Conservation (phyloP, 2,329 filamentous ascomycete genomes). For the Verticillium nonalfalfae region DNA sequence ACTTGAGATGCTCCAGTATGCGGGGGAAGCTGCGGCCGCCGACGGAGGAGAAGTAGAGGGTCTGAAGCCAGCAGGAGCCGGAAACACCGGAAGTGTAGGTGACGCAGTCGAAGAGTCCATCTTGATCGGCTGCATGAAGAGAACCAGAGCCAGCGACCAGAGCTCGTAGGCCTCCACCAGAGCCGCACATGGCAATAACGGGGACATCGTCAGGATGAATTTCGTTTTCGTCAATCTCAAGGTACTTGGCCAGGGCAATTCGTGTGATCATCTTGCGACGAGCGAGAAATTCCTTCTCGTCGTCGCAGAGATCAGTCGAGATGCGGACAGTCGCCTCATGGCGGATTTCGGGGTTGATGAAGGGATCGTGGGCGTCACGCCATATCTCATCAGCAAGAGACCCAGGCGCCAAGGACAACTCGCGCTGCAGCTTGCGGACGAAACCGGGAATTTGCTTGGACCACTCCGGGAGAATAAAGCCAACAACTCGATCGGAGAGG, state of each 20-base stretch:
- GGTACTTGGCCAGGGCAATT: constrained; percentile 73
- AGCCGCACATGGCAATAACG: constrained; percentile 88
- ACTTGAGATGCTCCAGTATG: constrained; percentile 80
- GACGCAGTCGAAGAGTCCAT: constrained; percentile 85
- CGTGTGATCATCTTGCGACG: constrained; percentile 64
- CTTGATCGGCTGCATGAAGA: constrained; percentile 74
- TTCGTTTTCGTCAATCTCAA: constrained; percentile 69
- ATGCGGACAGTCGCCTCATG: constrained; percentile 78
- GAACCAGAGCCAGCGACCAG: constrained; percentile 88
- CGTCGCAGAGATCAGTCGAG: constrained; percentile 71
- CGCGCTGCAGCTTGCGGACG: constrained; percentile 75
- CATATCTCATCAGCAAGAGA: constrained; percentile 91
- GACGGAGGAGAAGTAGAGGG: constrained; percentile 78
- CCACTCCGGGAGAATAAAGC: constrained; percentile 77
- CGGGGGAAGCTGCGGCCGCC: constrained; percentile 59
- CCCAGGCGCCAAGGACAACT: constrained; percentile 80
- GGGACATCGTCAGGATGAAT: constrained; percentile 93
- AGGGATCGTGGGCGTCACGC: constrained; percentile 80
- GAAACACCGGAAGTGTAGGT: constrained; percentile 96
- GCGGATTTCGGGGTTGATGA: constrained; percentile 78
- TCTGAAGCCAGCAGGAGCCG: constrained; percentile 92
- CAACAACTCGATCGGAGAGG: constrained; percentile 55
- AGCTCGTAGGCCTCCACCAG: constrained; percentile 83
- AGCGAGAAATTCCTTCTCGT: constrained; percentile 70
- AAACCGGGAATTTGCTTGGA: constrained; percentile 68